Conservation (phyloP, 371 early-diverging fungal species). For the Mortierella sp. region DNA sequence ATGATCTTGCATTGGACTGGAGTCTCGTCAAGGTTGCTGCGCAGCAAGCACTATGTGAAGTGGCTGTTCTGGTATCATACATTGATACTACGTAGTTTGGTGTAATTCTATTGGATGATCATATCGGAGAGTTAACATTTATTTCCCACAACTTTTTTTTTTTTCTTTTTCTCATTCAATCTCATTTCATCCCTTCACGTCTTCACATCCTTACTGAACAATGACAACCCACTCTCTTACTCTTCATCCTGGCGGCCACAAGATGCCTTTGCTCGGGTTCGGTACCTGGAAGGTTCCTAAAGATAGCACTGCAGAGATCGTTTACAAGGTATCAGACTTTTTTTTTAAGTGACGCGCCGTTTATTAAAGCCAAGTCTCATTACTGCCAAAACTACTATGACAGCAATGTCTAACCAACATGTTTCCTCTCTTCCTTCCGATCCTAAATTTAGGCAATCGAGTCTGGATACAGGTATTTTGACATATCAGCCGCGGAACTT, state of each 20-base stretch:
- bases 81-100: too few species aligned
- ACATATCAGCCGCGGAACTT: neutral
- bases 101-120: too few species aligned
- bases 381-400: too few species aligned
- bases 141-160: neutral
- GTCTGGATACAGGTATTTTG: conserved; percentile 47
- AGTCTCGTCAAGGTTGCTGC: too few species aligned
- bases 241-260: conserved; percentile 34
- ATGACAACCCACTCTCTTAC: conserved; percentile 44
- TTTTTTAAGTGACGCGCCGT: too few species aligned
- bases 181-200: neutral
- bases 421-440: neutral
- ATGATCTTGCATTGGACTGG: too few species aligned
- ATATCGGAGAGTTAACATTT: too few species aligned
- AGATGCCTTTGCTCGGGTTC: conserved; percentile 53
- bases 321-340: conserved; percentile 30
- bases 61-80: too few species aligned
- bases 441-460: conserved; percentile 29
- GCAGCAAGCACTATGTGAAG: too few species aligned
- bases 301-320: conserved; percentile 31
- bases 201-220: neutral
- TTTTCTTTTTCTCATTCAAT: neutral
- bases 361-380: too few species aligned
- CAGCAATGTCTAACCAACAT: neutral
- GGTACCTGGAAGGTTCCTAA: conserved; percentile 54